Evolutionary conservation across 208 protist genomes (phyloP).

Genomic region (Eutreptiella sp.): DNA sequence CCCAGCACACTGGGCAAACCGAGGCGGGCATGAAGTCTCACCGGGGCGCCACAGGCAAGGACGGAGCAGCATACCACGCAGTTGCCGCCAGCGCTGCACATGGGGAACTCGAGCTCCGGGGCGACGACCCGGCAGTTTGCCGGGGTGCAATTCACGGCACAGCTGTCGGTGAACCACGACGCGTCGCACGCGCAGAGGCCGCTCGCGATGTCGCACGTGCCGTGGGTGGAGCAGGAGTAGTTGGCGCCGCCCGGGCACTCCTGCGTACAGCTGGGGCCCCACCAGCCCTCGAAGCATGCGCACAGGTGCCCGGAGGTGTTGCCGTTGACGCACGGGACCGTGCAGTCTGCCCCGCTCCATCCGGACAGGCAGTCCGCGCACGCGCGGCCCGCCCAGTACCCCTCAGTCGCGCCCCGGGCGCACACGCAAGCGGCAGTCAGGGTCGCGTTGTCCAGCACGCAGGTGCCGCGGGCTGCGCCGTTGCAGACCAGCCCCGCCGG

Average conservation of each 20-base stretch:
- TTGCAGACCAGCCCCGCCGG: background rate
- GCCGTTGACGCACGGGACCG: background rate
- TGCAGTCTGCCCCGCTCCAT: background rate
- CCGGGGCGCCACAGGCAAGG: no score
- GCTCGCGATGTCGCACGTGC: background rate
- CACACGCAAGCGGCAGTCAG: background rate
- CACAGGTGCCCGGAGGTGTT: no score
- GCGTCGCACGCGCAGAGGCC: background rate
- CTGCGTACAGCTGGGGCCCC: background rate
- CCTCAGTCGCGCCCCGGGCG: background rate
- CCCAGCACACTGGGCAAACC: no score
- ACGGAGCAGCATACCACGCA: no score
- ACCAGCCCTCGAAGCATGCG: background rate
- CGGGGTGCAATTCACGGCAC: background rate
- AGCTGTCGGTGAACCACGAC: background rate
- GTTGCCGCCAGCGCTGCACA: background rate
- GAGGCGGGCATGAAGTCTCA: no score
- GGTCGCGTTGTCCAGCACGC: no score
- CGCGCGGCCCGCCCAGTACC: conserved; percentile 17
- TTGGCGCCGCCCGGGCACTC: background rate
- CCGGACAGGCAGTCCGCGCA: conserved; percentile 23
- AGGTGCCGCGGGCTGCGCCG: background rate
- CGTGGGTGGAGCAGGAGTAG: background rate
- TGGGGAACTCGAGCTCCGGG: background rate
- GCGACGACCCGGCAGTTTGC: background rate